These are phyloP conservation scores for Zopfia rhizophila DNA, from an alignment of 2,329 filamentous ascomycete species.

Conservation along the genomic window DNA sequence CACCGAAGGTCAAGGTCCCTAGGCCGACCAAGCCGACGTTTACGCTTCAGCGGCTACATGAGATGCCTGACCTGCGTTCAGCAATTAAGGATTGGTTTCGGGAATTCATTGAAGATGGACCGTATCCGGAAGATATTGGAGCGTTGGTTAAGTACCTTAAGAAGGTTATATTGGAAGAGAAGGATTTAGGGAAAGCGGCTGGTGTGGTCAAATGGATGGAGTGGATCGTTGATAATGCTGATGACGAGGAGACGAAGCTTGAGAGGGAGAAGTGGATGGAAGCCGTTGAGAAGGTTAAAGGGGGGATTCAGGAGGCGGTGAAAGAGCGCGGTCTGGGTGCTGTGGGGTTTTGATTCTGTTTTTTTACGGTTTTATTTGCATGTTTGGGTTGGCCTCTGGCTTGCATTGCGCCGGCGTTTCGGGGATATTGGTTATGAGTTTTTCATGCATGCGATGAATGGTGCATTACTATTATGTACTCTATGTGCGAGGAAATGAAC, in stretches of 20 bases:
- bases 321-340: conserved; percentile 57
- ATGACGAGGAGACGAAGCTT: conserved; percentile 24
- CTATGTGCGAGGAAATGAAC: conserved; percentile 6
- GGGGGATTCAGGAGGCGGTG: conserved; percentile 55
- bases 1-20: conserved; percentile 55
- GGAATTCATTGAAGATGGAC: conserved; percentile 77
- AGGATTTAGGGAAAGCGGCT: conserved; percentile 78
- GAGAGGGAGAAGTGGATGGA: conserved; percentile 44
- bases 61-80: conserved; percentile 72
- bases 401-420: too few relatives aligned
- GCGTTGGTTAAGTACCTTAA: conserved; percentile 78
- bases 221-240: conserved; percentile 50
- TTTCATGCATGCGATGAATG: too few relatives aligned
- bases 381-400: too few relatives aligned
- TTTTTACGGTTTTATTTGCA: too few relatives aligned
- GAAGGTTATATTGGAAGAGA: conserved; percentile 78
- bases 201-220: conserved; percentile 73
- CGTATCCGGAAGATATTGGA: conserved; percentile 80
- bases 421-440: too few relatives aligned
- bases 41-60: conserved; percentile 66
- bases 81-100: conserved; percentile 81
- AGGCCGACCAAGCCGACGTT: conserved; percentile 68
- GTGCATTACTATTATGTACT: conserved; percentile 18
- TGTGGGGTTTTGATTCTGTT: conserved; percentile 48
- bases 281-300: conserved; percentile 53